Evolutionary conservation across 169 alveolate genomes (phyloP), one percentile per base, ranked within the genome.

Genomic region (Plasmodium adleri): DNA sequence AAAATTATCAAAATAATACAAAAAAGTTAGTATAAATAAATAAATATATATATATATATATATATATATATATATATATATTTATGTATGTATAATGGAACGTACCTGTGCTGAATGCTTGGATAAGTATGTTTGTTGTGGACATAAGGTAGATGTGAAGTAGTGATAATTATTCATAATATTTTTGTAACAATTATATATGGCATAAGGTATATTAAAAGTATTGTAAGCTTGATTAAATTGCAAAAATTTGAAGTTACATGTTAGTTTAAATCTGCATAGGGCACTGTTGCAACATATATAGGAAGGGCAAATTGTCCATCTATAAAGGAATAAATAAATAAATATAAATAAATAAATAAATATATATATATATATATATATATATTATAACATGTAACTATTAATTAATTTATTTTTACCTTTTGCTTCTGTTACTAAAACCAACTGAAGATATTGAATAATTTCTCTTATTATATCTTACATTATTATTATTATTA

Each of bases 291-390:
- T 78, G 49, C 89, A 78, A 58, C 89, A 78, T 32, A 78, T 59
- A 47, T 78, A 78, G 12, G 89, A 78, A 59, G 89, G 89, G 89
- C 89, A 78, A 39, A 78, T 78, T 26, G 89, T 78, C 89, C 89
- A 78, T 32, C 89, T 78, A 43, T 22, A 47, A 1, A 54, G 10
- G 26, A 70, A 64, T 54, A 52, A 15, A 70, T 50, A 50, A 10
- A 66, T 26, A 39, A 28, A 8, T 17, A 74, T 6, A 60, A 10
- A 45, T 59, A 28, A 24, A 15, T 49, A 26, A 32, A 54, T 72
- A 52, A 5, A 28, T 56, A 17, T 59, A 17, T 28, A 74, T 74
- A 26, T 49, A 32, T 63, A 2, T 74, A 45, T 24, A 10, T 26
- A 10, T 26, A 74, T 74, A 28, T 74, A 24, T 15, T 20, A 54